phyloP scores from a whole-genome alignment of 305 asterid genomes.

The Solanum chacoense region DNA sequence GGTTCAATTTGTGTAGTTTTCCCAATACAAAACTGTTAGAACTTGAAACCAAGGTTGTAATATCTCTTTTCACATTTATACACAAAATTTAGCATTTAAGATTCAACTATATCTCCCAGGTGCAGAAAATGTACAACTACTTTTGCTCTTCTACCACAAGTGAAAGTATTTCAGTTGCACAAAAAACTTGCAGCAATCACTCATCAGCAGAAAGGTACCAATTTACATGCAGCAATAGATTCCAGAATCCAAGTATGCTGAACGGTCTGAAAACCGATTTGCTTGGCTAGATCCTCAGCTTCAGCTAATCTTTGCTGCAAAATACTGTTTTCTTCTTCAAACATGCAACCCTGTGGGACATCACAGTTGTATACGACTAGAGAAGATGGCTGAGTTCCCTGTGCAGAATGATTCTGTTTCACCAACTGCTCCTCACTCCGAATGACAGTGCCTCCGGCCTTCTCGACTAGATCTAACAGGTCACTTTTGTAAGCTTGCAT shows the following conservation, averaged over 20 bases:
- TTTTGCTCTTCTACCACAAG: neutral
- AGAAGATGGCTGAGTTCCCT: conserved; percentile 4
- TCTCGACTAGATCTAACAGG: conserved; percentile 44
- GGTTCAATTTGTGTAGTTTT: neutral
- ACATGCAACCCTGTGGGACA: conserved; percentile 20
- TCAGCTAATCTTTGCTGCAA: conserved; percentile 26
- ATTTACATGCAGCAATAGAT: conserved; percentile 54
- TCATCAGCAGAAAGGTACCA: conserved; percentile 22
- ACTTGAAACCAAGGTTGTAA: neutral
- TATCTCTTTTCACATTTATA: neutral
- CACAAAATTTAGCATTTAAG: neutral
- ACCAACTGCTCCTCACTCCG: conserved; percentile 33
- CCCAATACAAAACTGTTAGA: neutral
- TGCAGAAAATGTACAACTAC: neutral
- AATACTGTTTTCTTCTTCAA: conserved; percentile 21
- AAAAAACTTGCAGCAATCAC: neutral
- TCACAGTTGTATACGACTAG: conserved; percentile 50
- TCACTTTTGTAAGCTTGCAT: conserved; percentile 44
- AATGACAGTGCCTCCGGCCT: conserved; percentile 54
- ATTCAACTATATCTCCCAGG: neutral
- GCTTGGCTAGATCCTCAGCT: conserved; percentile 34
- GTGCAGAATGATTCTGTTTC: conserved; percentile 6
- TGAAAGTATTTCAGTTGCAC: neutral
- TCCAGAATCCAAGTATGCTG: conserved; percentile 91
- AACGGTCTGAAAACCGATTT: conserved; percentile 22